Percentiles rank a stretch among this genome's conserved stretches.
These are phyloP conservation scores for Neurospora tetraspora DNA, from an alignment of 495 filamentous ascomycete genomes.

Conservation along the genomic window DNA sequence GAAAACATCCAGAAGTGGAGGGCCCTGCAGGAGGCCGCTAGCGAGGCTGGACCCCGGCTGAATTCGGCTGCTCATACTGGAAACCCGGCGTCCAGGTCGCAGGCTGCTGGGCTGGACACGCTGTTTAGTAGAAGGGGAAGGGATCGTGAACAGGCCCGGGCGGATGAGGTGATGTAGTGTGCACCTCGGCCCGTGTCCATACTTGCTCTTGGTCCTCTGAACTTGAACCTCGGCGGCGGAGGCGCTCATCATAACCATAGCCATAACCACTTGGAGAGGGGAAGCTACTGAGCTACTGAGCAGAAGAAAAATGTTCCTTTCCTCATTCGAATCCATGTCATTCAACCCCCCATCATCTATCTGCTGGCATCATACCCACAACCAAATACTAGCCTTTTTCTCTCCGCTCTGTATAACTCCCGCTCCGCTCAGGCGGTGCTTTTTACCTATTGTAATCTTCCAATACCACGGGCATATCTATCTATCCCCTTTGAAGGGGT, in stretches of 20 bases:
- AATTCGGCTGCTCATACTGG: neutral
- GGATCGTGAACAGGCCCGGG: constrained; percentile 18
- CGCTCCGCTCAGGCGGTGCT: neutral
- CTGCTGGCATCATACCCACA: neutral
- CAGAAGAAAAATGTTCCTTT: neutral
- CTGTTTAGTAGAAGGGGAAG: constrained; percentile 30
- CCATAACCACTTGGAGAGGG: neutral
- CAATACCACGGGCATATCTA: neutral
- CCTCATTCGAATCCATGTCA: neutral
- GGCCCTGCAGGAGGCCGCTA: constrained; percentile 29
- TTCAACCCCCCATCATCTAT: neutral
- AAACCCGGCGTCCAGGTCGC: constrained; percentile 1
- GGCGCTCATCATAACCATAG: neutral
- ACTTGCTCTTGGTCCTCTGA: constrained; percentile 6
- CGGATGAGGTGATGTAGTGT: constrained; percentile 25
- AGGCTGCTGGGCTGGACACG: constrained; percentile 21
- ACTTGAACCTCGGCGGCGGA: neutral
- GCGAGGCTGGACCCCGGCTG: constrained; percentile 1
- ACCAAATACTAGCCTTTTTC: neutral
- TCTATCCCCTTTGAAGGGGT: neutral
- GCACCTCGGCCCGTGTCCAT: constrained; percentile 15
- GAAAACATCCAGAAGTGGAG: constrained; percentile 31
- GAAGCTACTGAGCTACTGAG: neutral
- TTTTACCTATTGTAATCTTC: neutral
- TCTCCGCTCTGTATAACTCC: neutral